Base-by-base conservation (phyloP, 2,329 filamentous ascomycete genomes). In the Gnomoniopsis smithogilvyi region DNA sequence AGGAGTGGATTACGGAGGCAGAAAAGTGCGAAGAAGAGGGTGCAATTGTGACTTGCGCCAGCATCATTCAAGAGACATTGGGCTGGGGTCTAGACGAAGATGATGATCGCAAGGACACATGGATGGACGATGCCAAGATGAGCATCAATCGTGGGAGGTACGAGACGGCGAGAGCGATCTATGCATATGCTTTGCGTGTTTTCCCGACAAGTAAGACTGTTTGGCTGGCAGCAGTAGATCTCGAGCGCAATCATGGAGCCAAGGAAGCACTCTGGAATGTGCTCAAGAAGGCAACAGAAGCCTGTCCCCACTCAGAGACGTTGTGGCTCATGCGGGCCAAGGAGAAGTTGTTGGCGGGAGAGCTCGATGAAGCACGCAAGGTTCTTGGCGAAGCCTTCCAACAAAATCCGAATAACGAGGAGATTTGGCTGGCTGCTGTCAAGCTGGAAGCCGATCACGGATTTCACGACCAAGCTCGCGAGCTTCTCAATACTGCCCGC, bases 321-420 rank as follows among this genome's bases (percentile, higher is more conserved):
- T 78, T 99, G 21, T 99, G 95, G 95, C 89, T 99, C 82, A 90
- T 96, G 80, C 87, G 97, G 55, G 95, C 94, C 38, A 91, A 94
- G 74, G 95, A 98, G 76, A 96, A 93, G 70, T 95, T 92, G 91
- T 86, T 95, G 69, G 85, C 89, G 2, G 92, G 92, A 52, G 89
- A 96, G 67, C 87, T 96, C 48, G 89, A 96, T 70, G 91, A 91
- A 63, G 93, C 95, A 14, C 85, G 95, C 58, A 81, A 87, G 62
- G 92, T 98, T 1, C 84, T 99, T 17, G 94, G 87, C 30, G 86
- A 89, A 63, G 95, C 94, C 6, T 99, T 99, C 80, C 89, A 94
- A 66, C 91, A 96, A 71, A 96, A 98, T 67, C 92, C 92, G 1
- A 93, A 96, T 72, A 97, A 96, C 75, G 95, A 99, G 73, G 92